Evolutionary conservation across 2,329 filamentous ascomycete genomes (phyloP).

Genomic region (Clarireedia homoeocarpa): DNA sequence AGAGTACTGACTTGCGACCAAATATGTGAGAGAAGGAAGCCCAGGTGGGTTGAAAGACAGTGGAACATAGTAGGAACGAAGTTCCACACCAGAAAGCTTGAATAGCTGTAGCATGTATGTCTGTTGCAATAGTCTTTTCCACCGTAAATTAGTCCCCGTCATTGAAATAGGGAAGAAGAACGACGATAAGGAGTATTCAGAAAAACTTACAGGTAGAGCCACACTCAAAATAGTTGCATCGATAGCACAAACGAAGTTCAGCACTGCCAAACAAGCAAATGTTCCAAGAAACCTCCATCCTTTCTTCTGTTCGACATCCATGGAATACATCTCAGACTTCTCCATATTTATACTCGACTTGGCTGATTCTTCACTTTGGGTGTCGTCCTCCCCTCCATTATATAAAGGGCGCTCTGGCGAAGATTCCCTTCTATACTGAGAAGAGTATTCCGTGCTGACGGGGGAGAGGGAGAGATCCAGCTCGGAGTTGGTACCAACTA

Average conservation of each 20-base stretch:
- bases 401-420: background rate
- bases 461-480: background rate
- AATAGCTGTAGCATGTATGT: conserved; percentile 42
- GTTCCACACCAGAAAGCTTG: conserved; percentile 62
- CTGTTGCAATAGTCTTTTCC: conserved; percentile 44
- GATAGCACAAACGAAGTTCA: conserved; percentile 50
- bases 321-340: background rate
- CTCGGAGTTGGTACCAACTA: background rate
- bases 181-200: background rate
- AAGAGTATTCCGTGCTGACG: background rate
- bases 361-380: background rate
- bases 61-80: conserved; percentile 57
- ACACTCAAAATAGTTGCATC: conserved; percentile 51
- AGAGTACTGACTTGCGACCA: conserved; percentile 18
- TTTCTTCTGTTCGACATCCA: background rate
- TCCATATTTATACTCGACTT: background rate
- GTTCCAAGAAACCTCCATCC: conserved; percentile 19
- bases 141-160: background rate
- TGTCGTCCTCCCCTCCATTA: background rate
- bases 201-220: conserved; percentile 18
- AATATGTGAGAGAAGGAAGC: conserved; percentile 22
- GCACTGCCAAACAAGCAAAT: conserved; percentile 19
- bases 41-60: conserved; percentile 46
- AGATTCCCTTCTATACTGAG: background rate
- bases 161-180: background rate